phyloP scores from a whole-genome alignment of 2,329 filamentous ascomycete species.

The Fusarium sp. region DNA sequence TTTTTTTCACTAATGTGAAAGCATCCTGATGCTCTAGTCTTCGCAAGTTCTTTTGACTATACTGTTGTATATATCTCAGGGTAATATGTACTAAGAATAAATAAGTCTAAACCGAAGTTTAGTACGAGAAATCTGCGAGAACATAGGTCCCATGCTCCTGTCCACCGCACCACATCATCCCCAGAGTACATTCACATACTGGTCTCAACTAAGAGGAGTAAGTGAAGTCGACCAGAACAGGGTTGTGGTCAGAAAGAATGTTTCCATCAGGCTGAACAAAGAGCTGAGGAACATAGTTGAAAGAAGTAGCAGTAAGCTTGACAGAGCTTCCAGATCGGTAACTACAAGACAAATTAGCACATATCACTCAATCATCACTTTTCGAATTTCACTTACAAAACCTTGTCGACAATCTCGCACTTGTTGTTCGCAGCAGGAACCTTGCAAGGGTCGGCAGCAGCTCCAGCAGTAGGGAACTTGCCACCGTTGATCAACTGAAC shows the following conservation, averaged over 20 bases:
- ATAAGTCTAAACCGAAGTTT: background rate
- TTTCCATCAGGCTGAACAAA: conserved; percentile 69
- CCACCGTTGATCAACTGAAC: conserved; percentile 64
- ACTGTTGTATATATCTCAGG: background rate
- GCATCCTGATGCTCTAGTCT: accelerated
- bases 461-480: conserved; percentile 57
- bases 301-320: conserved; percentile 60
- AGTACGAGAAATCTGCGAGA: background rate
- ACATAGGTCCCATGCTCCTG: no score
- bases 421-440: conserved; percentile 65
- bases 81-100: background rate
- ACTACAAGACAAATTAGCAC: conserved; percentile 9
- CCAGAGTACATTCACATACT: no score
- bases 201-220: background rate
- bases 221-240: conserved; percentile 66
- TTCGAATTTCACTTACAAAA: conserved; percentile 54
- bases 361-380: accelerated
- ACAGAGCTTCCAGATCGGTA: conserved; percentile 65
- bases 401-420: conserved; percentile 76
- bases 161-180: no score
- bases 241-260: conserved; percentile 73
- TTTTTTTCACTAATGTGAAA: accelerated
- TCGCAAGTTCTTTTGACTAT: accelerated
- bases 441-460: conserved; percentile 58
- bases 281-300: conserved; percentile 65